Conservation (phyloP, 169 alveolate genomes). For the Plasmodium falciparum region DNA sequence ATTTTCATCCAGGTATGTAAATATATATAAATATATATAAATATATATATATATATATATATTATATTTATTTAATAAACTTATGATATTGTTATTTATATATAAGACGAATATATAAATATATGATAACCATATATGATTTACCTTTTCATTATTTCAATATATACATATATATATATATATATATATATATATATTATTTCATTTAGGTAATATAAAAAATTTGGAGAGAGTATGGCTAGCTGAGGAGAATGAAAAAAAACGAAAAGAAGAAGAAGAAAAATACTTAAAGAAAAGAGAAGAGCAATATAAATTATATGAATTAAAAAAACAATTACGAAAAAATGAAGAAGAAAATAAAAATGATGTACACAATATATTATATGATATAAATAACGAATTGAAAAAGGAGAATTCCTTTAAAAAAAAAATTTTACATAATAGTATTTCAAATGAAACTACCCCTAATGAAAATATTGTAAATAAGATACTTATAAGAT, state of each 20-base stretch:
- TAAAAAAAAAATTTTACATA: slow-evolving; percentile 34
- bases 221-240: slow-evolving; percentile 97
- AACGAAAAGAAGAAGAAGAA: slow-evolving; percentile 91
- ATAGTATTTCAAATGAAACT: slow-evolving; percentile 11
- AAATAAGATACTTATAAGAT: slow-evolving; percentile 77
- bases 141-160: too few species aligned
- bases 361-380: slow-evolving; percentile 17
- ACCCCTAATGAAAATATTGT: slow-evolving; percentile 11
- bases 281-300: slow-evolving; percentile 95
- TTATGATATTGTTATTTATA: neutral
- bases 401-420: slow-evolving; percentile 78
- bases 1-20: slow-evolving; percentile 94
- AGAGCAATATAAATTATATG: slow-evolving; percentile 95
- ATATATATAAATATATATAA: neutral
- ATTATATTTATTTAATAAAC: neutral
- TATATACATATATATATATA: too few species aligned
- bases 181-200: neutral
- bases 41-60: slow-evolving; percentile 13
- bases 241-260: slow-evolving; percentile 95
- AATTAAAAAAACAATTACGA: slow-evolving; percentile 89
- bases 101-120: too few species aligned
- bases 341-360: slow-evolving; percentile 81
- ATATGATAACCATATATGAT: too few species aligned
- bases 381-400: slow-evolving; percentile 70
- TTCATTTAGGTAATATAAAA: slow-evolving; percentile 85